Percentiles rank a stretch among this genome's conserved stretches.
phyloP scores from a whole-genome alignment of 2,329 filamentous ascomycete species.

The Bipolaris sorokiniana region DNA sequence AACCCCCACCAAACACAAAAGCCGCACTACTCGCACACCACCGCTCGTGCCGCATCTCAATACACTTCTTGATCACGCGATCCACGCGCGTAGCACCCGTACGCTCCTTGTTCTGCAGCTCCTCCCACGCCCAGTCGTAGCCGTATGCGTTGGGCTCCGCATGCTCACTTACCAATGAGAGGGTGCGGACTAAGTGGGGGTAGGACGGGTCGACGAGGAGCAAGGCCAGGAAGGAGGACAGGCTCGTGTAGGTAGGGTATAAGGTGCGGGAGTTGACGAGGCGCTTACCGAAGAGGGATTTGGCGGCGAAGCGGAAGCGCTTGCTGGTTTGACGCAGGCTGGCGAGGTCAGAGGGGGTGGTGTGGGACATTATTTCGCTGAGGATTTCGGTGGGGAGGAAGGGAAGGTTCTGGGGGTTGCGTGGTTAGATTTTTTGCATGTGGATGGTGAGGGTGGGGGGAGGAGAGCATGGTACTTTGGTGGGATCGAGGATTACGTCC shows the following conservation, averaged over 20 bases:
- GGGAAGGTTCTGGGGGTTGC: neutral
- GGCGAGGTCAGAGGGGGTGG: neutral
- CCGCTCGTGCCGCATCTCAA: slow-evolving; percentile 13
- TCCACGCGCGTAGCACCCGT: slow-evolving; percentile 8
- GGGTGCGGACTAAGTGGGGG: neutral
- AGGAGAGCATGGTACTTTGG: neutral
- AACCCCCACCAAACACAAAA: slow-evolving; percentile 21
- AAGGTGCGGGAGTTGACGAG: neutral
- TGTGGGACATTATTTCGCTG: neutral
- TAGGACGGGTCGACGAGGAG: neutral
- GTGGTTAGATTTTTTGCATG: too few species aligned
- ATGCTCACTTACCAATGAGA: slow-evolving; percentile 19
- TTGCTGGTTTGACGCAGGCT: slow-evolving; percentile 1
- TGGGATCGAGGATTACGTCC: neutral
- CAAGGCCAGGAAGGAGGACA: slow-evolving; percentile 8
- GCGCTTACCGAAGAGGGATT: slow-evolving; percentile 4
- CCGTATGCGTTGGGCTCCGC: slow-evolving; percentile 14
- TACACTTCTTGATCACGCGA: slow-evolving; percentile 3
- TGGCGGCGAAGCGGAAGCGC: neutral
- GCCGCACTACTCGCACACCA: slow-evolving; percentile 2
- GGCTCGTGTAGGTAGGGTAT: slow-evolving; percentile 7
- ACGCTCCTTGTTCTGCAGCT: slow-evolving; percentile 7
- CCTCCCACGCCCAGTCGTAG: slow-evolving; percentile 26
- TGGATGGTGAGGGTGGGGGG: neutral
- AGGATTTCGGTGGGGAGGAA: slow-evolving; percentile 2